Percentiles rank a stretch among this genome's conserved stretches.
Conservation (phyloP, 768 basidiomycete species). For the Mycena belliarum region DNA sequence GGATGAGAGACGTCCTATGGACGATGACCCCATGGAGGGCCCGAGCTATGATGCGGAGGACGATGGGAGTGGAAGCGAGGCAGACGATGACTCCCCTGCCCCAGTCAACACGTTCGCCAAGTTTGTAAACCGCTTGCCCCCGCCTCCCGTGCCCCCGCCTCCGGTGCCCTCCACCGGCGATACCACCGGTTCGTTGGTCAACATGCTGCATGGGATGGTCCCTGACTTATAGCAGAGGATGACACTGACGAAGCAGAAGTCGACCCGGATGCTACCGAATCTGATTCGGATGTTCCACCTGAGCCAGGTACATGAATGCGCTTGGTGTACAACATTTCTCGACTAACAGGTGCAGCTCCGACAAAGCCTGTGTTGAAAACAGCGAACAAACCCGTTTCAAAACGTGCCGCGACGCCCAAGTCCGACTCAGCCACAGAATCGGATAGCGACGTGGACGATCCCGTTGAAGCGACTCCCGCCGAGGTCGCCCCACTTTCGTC, state of each 20-base stretch:
- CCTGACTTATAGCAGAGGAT: too few relatives aligned
- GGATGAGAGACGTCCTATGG: slow-evolving; percentile 32
- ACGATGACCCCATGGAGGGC: slow-evolving; percentile 38
- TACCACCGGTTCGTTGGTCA: slow-evolving; percentile 11
- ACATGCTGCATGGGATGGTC: too few relatives aligned
- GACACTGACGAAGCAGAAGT: too few relatives aligned
- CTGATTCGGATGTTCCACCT: background rate
- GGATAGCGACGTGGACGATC: slow-evolving; percentile 41
- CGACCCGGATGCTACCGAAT: background rate
- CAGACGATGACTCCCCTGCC: slow-evolving; percentile 22
- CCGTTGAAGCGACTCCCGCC: slow-evolving; percentile 12
- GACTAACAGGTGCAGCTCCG: background rate
- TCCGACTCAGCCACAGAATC: slow-evolving; percentile 39
- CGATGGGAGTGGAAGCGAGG: slow-evolving; percentile 18
- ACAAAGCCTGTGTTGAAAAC: too few relatives aligned
- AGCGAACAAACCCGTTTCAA: background rate
- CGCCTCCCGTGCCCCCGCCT: background rate
- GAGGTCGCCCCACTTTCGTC: background rate
- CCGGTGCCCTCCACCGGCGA: too few relatives aligned
- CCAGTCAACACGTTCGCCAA: slow-evolving; percentile 7
- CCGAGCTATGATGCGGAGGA: slow-evolving; percentile 24
- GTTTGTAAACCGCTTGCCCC: background rate
- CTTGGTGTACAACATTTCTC: background rate
- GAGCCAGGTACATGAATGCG: background rate
- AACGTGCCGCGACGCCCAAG: background rate